Evolutionary conservation across 139 green algal genomes (phyloP), one percentile per base, ranked within the genome.

Genomic region (Chlorella vulgaris): DNA sequence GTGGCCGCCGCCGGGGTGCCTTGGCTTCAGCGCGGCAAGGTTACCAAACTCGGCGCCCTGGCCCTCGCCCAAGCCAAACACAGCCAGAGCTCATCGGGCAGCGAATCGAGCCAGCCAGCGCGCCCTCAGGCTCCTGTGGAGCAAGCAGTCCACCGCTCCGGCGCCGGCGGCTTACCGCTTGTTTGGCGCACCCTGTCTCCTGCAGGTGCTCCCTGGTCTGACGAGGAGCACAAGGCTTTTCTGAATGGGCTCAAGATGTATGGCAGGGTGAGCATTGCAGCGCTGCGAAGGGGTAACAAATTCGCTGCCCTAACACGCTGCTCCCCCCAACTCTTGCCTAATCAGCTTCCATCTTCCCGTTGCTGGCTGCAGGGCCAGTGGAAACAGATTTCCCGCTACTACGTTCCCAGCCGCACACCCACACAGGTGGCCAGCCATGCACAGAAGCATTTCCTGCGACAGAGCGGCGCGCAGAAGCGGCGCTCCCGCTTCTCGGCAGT

Each of bases 361-460:
- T 29, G n/a, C 38, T 8, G 18, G 31, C 26, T 58, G 38, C 81
- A 91, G 84, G 94, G 94, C 29, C 92, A 97, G 86, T 98, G 94
- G 94, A 88, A 94, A 8, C 86, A 89, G 8, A 98, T 98, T 29
- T 87, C 82, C 7, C 66, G 86, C 4, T 79, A 89, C 35, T 97
- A 91, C 55, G 91, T 97, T 28, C 88, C 90, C 13, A 88, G 86
- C 33, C 85, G 94, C 55, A 97, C 92, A 2, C 91, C 94, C 6
- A 97, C 94, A 8, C 62, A 93, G 79, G 94, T 98, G 0, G 95
- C 95, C n/a, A 92, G 80, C 35, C 95, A 98, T 76, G 95, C 95
- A 2, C 95, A 98, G 83, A 98, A 98, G 84, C 91, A 98, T 81
- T 97, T 96, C 71, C 88, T 98, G 39, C 86, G 95, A 19, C 73